Evolutionary conservation across 306 rosid genomes (phyloP), one percentile per base, ranked within the genome.

Genomic region (Dalbergia oliveri): DNA sequence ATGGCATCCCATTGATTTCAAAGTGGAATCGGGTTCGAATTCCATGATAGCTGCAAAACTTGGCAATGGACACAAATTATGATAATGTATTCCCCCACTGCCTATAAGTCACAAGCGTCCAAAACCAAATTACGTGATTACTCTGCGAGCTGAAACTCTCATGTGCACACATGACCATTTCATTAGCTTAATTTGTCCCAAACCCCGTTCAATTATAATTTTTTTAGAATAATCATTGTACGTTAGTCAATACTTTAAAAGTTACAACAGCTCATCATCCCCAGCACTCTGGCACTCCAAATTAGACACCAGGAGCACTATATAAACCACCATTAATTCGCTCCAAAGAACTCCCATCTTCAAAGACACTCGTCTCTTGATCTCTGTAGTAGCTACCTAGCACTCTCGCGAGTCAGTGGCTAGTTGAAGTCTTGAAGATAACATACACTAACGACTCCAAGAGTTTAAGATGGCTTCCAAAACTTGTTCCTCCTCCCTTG

Each of bases 381-480:
- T 16, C 50, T 33, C 65, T 34, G 8, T 26, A 26, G 37, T 41
- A 41, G 21, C 54, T 11, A 13, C 23, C 43, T 8, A 54, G 60
- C n/a, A 23, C 31, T n/a, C 9, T 0, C 7, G 4, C 11, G 5
- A 58, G 35, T 19, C 14, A 18, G 3, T 26, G 1, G 1, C 1
- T 26, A 26, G 31, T 26, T 1, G 31, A 26, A 26, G 31, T 26
- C 31, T 26, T 26, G 31, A 26, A 18, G 4, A 18, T 6, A 19
- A 58, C 64, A 9, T 4, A 58, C 34, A 31, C 13, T 21, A 70
- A n/a, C 7, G 26, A 57, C 69, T 45, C 12, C 71, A 66, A 49
- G 75, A 76, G 82, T 37, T 76, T 65, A 47, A 50, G 26, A 92
- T 91, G 97, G 89, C 85, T 84, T 83, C 97, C 75, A 92, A 86